Conservation (phyloP, 1,284 basidiomycete species). For the Leccinum griseonigrum region DNA sequence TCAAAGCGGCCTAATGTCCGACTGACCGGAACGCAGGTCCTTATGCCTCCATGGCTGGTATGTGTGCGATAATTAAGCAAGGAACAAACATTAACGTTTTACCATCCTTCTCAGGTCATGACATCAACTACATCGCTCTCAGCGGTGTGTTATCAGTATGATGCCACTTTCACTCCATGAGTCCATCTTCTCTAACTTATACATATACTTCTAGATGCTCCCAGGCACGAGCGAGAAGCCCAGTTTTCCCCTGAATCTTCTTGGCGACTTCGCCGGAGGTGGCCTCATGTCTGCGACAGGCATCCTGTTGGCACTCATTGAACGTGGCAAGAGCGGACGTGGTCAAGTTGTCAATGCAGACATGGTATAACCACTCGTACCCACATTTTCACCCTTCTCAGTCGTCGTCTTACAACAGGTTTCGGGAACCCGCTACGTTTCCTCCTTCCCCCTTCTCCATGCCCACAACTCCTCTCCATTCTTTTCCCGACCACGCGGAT, state of each 20-base stretch:
- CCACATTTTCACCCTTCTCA: neutral
- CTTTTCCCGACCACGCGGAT: conserved; percentile 50
- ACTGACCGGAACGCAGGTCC: conserved; percentile 42
- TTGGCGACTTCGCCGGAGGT: conserved; percentile 84
- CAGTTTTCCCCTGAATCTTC: conserved; percentile 70
- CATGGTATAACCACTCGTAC: conserved; percentile 53
- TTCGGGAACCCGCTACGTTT: conserved; percentile 74
- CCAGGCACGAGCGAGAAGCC: conserved; percentile 65
- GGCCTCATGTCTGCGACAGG: conserved; percentile 73
- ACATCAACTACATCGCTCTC: conserved; percentile 84
- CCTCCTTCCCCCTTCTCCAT: conserved; percentile 67
- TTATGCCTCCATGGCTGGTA: conserved; percentile 70
- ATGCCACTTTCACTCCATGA: neutral
- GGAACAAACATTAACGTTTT: neutral
- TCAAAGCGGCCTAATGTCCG: conserved; percentile 10
- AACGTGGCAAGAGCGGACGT: conserved; percentile 57
- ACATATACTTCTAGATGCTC: conserved; percentile 53
- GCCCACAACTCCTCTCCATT: conserved; percentile 38
- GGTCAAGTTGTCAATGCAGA: conserved; percentile 79
- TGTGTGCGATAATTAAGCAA: conserved; percentile 12
- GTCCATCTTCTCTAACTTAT: neutral
- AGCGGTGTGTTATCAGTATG: conserved; percentile 75
- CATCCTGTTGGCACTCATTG: conserved; percentile 73
- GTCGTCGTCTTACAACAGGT: conserved; percentile 45
- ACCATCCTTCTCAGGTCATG: conserved; percentile 54